Percentiles rank a stretch among this genome's conserved stretches.
phyloP scores from a whole-genome alignment of 2,329 filamentous ascomycete species.

The Aspergillus niger region DNA sequence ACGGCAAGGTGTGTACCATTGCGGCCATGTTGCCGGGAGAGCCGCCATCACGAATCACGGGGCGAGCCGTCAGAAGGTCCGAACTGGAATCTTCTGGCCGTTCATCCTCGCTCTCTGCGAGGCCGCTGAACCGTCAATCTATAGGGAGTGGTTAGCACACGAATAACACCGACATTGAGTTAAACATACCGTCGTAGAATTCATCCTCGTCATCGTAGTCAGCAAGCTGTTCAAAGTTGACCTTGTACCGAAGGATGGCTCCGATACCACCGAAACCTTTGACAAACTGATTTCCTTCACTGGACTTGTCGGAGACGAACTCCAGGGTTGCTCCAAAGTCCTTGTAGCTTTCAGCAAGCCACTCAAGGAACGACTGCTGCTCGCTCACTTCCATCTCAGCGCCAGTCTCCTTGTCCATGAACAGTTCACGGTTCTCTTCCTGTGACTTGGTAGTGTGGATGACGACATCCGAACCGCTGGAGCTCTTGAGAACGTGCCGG shows the following conservation, averaged over 20 bases:
- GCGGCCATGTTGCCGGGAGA: constrained; percentile 36
- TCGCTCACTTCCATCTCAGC: constrained; percentile 95
- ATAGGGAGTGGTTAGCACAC: constrained; percentile 14
- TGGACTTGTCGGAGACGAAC: constrained; percentile 96
- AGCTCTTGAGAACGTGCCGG: constrained; percentile 84
- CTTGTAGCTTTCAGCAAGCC: constrained; percentile 98
- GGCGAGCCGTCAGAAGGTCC: constrained; percentile 59
- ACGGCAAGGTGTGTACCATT: constrained; percentile 33
- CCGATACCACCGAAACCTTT: constrained; percentile 99
- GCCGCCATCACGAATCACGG: constrained; percentile 39
- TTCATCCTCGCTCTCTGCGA: constrained; percentile 84
- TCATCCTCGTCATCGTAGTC: constrained; percentile 90
- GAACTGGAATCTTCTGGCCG: constrained; percentile 60
- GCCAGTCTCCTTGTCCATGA: constrained; percentile 93
- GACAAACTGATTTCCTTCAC: constrained; percentile 98
- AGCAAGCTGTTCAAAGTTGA: constrained; percentile 98
- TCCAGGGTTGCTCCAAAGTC: constrained; percentile 95
- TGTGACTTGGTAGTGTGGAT: constrained; percentile 87
- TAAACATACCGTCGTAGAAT: constrained; percentile 71
- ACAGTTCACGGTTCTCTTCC: constrained; percentile 77
- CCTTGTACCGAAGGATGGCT: constrained; percentile 96
- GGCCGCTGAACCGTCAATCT: constrained; percentile 90
- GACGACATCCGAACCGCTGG: constrained; percentile 69
- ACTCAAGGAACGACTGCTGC: constrained; percentile 94
- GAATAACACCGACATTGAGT: not conserved